phyloP scores from a whole-genome alignment of 2,329 filamentous ascomycete genomes.

The Claviceps maximensis region DNA sequence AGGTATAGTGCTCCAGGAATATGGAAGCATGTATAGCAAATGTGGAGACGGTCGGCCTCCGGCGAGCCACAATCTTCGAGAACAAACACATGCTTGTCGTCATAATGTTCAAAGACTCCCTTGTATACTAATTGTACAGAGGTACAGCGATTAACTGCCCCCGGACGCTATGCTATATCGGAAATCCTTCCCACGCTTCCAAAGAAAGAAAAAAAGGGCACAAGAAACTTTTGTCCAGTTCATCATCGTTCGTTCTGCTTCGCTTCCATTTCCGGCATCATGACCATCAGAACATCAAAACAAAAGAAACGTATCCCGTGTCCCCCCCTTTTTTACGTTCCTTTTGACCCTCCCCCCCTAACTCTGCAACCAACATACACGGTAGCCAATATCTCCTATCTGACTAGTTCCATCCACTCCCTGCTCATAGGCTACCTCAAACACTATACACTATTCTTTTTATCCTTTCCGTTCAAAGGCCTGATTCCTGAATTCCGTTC shows the following conservation, averaged over 20 bases:
- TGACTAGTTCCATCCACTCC: not conserved
- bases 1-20: too few species aligned
- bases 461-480: not conserved
- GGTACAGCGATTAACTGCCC: conserved; percentile 5
- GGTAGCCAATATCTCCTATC: not conserved
- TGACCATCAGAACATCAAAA: not conserved
- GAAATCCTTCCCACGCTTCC: not conserved
- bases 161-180: conserved; percentile 4
- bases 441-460: not conserved
- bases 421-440: not conserved
- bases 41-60: too few species aligned
- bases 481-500: not conserved
- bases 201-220: not conserved
- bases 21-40: too few species aligned
- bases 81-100: too few species aligned
- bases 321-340: not conserved
- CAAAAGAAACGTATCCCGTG: not conserved
- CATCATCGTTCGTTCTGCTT: not conserved
- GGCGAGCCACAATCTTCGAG: too few species aligned
- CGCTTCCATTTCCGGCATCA: not conserved
- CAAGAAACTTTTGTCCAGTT: conserved; percentile 2
- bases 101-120: not conserved
- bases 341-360: not conserved
- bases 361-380: not conserved
- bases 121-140: conserved; percentile 1